Base-by-base conservation (phyloP, 345 rosid genomes). In the Stellera chamaejasme region DNA sequence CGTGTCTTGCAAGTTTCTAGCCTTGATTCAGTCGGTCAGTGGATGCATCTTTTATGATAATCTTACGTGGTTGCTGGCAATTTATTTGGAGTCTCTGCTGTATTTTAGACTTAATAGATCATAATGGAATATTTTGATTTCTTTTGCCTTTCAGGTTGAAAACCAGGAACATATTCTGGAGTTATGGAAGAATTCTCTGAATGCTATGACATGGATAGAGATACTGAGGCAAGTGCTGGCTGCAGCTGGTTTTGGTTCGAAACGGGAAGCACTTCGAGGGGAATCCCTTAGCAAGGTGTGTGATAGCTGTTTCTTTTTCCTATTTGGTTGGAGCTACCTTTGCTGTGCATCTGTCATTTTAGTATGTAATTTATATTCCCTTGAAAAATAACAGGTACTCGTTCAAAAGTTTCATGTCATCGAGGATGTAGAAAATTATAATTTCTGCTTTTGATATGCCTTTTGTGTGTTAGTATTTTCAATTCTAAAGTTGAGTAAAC, bases 241-340 rank as follows among this genome's bases (percentile, higher is more conserved):
- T 58, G 96, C 97, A 45, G 99, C 96, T 72, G 99, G 99, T 56
- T 87, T 78, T 81, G 96, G 96, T 61, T 79, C 94, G 59, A 75
- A 72, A 66, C 79, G 76, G 56, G 79, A 79, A 58, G 56, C 80
- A 50, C 52, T 43, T 10, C 80, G 75, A 48, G 78, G 66, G 66
- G 77, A 84, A 66, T 75, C 80, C 48, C 68, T 77, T 62, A 83
- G 80, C 66, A 81, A 86, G 97, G 99, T 93, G 65, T 58, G 57
- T 55, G 13, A 19, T 27, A 14, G 27, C 15, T 54, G 42, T n/a
- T 51, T 48, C 23, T 45, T 8, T 19, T 25, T 48, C 45, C 16
- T 15, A 19, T 27, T 39, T 53, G 48, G 13, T 9, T 23, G 5
- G 7, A 32, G 39, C 39, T 32, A 32, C 39, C 39, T 32, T 8